A percentile compares a stretch with the other conserved stretches of the same genome.
Conservation (phyloP, 805 yeast genomes). For the Candida cerambycidarum region DNA sequence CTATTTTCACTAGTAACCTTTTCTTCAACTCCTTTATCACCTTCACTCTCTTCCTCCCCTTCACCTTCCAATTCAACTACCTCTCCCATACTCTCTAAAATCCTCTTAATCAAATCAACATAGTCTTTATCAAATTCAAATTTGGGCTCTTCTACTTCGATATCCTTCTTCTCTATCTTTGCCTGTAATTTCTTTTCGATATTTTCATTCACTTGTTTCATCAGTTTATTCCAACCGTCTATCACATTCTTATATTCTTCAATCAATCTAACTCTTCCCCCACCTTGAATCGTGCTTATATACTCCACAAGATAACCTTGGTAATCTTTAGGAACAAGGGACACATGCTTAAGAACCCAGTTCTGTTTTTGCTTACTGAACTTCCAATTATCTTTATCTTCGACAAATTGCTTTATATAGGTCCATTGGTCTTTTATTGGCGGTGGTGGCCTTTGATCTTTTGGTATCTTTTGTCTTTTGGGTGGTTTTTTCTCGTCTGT, state of each 20-base stretch:
- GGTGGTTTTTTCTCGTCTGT: slow-evolving; percentile 52
- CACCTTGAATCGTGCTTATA: slow-evolving; percentile 66
- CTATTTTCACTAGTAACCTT: slow-evolving; percentile 1
- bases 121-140: slow-evolving; percentile 25
- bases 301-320: slow-evolving; percentile 51
- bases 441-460: slow-evolving; percentile 63
- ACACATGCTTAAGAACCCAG: slow-evolving; percentile 71
- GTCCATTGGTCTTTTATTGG: slow-evolving; percentile 76
- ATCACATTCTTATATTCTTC: slow-evolving; percentile 49
- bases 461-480: slow-evolving; percentile 68
- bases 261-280: slow-evolving; percentile 57
- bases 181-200: slow-evolving; percentile 37
- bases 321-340: slow-evolving; percentile 51
- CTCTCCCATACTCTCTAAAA: slow-evolving; percentile 28
- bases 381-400: slow-evolving; percentile 68
- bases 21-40: slow-evolving; percentile 14
- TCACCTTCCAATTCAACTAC: slow-evolving; percentile 10
- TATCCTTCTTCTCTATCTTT: slow-evolving; percentile 20
- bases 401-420: slow-evolving; percentile 58
- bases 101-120: slow-evolving; percentile 37
- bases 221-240: slow-evolving; percentile 55
- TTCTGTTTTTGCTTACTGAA: slow-evolving; percentile 85
- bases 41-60: slow-evolving; percentile 1
- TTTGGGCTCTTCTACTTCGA: slow-evolving; percentile 17
- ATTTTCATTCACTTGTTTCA: slow-evolving; percentile 40